Base-by-base conservation (phyloP, 108 stramenopile species). In the Cyclostephanos tholiformis region DNA sequence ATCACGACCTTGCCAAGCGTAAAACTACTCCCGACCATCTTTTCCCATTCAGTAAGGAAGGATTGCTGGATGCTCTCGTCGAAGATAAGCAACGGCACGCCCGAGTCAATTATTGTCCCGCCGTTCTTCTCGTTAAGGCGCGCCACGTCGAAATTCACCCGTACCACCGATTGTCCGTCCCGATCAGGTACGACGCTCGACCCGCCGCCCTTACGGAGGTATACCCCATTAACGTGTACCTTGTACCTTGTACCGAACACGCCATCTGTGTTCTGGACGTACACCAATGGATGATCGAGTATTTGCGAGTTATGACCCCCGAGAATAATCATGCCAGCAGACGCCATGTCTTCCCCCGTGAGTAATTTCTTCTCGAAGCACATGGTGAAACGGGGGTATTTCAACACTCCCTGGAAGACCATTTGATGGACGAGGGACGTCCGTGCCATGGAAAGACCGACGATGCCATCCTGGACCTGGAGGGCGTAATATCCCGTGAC, bases 391-490 rank as follows among this genome's bases (percentile, higher is more conserved):
- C 76, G 20, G 4, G 72, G 76, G 50, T 82, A 68, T 29, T 77
- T 74, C 39, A 86, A 67, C 49, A 84, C 69, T 23, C 65, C 86
- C 14, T 77, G 70, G 39, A 59, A 63, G 10, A 78, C 75, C 83
- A 86, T 82, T 63, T 86, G 86, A 61, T 77, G 71, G 6, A 86
- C 67, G 61, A 86, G 72, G 5, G 83, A 84, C 11, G 77, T 84
- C 2, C 71, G 63, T 9, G 83, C 72, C 23, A 83, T 72, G 11
- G 70, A 75, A 16, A 84, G 62, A 46, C 80, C 80, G 14, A 71
- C 41, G 26, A 86, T 69, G 2, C 86, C 86, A 82, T 86, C 86
- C 44, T 56, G 46, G 6, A 86, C 86, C 48, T 83, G 78, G 25
- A 66, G 48, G 14, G 82, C 41, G 65, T 68, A 86, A 59, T 65